Conservation (phyloP, 2,329 filamentous ascomycete genomes). For the Furcasterigmium sp. region DNA sequence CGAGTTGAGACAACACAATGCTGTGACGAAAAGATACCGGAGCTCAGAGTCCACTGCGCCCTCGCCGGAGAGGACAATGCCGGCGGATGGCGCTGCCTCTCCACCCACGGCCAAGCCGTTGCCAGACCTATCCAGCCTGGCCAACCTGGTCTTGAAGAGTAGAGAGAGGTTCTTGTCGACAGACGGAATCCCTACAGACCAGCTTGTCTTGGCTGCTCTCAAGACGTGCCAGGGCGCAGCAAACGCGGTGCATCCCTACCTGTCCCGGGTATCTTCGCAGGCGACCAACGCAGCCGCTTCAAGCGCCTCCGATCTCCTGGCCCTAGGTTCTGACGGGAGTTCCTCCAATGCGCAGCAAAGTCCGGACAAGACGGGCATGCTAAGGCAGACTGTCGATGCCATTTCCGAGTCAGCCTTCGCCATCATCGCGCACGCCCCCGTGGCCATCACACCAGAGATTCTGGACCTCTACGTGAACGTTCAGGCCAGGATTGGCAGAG, state of each 20-base stretch:
- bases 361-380: constrained; percentile 13
- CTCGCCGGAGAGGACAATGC: constrained; percentile 5
- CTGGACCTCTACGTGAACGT: constrained; percentile 71
- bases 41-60: not conserved
- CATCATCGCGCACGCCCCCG: constrained; percentile 66
- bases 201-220: constrained; percentile 37
- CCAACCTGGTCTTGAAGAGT: constrained; percentile 34
- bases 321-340: constrained; percentile 20
- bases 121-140: constrained; percentile 33
- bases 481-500: constrained; percentile 66
- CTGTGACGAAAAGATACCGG: constrained; percentile 2
- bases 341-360: constrained; percentile 4
- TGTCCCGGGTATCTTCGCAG: constrained; percentile 31
- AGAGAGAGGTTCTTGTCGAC: constrained; percentile 37
- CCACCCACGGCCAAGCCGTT: constrained; percentile 14
- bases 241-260: constrained; percentile 34
- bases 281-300: constrained; percentile 38
- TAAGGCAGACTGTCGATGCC: constrained; percentile 41
- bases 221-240: constrained; percentile 39
- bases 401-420: constrained; percentile 60
- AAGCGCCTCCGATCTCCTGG: constrained; percentile 26
- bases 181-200: constrained; percentile 37
- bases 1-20: constrained; percentile 5
- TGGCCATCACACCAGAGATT: constrained; percentile 72
- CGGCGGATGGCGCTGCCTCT: not conserved